Conservation (phyloP, 306 rosid species). For the Pyrus pyrifolia region DNA sequence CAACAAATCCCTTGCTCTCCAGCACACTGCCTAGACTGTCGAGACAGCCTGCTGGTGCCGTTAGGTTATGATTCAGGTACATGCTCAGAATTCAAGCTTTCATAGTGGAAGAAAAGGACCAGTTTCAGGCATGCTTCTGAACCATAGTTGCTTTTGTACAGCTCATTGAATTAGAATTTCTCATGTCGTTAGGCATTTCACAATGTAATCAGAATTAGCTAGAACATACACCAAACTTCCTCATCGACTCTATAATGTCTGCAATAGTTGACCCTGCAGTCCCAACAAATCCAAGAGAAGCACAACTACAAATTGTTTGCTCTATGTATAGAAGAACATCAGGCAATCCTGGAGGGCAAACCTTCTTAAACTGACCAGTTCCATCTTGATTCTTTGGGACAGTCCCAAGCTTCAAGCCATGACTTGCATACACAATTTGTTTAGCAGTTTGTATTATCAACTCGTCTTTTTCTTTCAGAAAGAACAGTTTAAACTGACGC, state of each 20-base stretch:
- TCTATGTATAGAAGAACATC: constrained; percentile 69
- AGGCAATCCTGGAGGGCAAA: constrained; percentile 43
- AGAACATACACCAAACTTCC: constrained; percentile 43
- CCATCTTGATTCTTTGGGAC: constrained; percentile 20
- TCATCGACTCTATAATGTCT: constrained; percentile 64
- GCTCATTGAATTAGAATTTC: constrained; percentile 2
- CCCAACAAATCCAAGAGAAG: constrained; percentile 84
- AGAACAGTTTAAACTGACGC: constrained; percentile 42
- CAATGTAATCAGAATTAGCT: constrained; percentile 13
- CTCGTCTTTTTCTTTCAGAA: constrained; percentile 44
- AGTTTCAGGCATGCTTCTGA: neutral
- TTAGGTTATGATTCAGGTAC: constrained; percentile 2
- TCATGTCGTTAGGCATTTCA: constrained; percentile 1
- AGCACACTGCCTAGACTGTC: neutral
- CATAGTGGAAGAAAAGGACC: neutral
- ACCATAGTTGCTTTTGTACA: neutral
- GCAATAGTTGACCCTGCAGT: constrained; percentile 86
- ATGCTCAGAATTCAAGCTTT: neutral
- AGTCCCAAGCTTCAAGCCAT: constrained; percentile 35
- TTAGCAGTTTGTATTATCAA: constrained; percentile 42
- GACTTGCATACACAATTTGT: constrained; percentile 44
- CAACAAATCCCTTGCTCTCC: neutral
- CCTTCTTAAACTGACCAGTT: constrained; percentile 26
- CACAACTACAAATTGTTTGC: constrained; percentile 76
- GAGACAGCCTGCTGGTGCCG: neutral